phyloP scores from a whole-genome alignment of 2,329 filamentous ascomycete species.

The Hymenoscyphus fraxineus region DNA sequence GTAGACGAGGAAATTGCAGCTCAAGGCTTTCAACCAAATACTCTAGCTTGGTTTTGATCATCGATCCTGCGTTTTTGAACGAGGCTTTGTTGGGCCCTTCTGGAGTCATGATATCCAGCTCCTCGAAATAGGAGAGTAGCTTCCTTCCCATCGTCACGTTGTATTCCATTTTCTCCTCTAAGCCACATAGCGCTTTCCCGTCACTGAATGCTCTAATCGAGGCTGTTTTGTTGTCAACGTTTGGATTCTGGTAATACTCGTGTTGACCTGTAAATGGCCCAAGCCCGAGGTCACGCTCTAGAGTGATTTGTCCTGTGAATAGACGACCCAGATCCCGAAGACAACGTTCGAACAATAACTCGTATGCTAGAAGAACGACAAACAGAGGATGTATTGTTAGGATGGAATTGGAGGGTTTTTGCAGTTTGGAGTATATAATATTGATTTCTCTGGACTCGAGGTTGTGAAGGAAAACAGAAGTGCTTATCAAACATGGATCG shows the following conservation, averaged over 20 bases:
- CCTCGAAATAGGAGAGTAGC: slow-evolving; percentile 1
- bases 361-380: neutral
- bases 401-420: neutral
- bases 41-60: neutral
- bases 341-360: neutral
- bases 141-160: slow-evolving; percentile 5
- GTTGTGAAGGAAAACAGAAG: neutral
- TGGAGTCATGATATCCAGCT: neutral
- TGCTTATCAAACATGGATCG: neutral
- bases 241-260: neutral
- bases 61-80: neutral
- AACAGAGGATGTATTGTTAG: neutral
- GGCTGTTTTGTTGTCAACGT: neutral
- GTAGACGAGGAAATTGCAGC: neutral
- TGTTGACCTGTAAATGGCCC: neutral
- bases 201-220: neutral
- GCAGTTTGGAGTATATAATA: neutral
- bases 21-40: neutral
- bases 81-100: neutral
- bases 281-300: neutral
- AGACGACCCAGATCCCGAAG: neutral
- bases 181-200: neutral
- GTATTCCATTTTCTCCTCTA: slow-evolving; percentile 6
- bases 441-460: neutral
- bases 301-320: neutral